These are phyloP conservation scores for Aspergillus funiculosus DNA, from an alignment of 495 filamentous ascomycete species.

Conservation along the genomic window DNA sequence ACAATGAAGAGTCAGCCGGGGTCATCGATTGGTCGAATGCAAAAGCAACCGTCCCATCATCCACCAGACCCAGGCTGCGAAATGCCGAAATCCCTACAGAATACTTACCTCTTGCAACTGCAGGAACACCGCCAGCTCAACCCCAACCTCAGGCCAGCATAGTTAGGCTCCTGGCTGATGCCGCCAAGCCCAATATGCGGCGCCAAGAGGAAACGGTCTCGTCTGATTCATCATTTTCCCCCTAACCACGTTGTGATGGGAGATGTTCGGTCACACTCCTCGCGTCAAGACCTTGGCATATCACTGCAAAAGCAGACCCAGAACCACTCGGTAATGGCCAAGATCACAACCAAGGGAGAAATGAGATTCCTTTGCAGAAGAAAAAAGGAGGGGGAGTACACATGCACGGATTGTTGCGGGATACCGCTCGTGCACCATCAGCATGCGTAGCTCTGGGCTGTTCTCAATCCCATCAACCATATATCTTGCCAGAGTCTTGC, in stretches of 20 bases:
- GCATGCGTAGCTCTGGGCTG: not conserved
- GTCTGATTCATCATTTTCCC: conserved; percentile 16
- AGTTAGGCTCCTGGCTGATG: conserved; percentile 11
- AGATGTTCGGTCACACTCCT: conserved; percentile 11
- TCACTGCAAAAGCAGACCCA: not conserved
- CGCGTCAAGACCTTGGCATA: conserved; percentile 10
- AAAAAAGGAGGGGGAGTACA: not conserved
- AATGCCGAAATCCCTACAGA: not conserved
- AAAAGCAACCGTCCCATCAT: conserved; percentile 6
- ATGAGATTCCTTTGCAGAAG: conserved; percentile 15
- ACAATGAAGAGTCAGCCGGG: no score
- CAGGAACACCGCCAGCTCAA: conserved; percentile 26
- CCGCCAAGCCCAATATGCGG: conserved; percentile 20
- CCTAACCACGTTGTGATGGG: conserved; percentile 25
- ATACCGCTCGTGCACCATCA: conserved; percentile 1
- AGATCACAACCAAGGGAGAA: not conserved
- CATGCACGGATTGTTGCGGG: conserved; percentile 3
- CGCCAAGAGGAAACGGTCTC: conserved; percentile 20
- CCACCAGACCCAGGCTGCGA: not conserved
- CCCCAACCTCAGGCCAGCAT: conserved; percentile 6
- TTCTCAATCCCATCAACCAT: not conserved
- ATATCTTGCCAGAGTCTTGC: conserved; percentile 5
- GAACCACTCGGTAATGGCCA: not conserved
- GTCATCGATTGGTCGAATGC: not conserved
- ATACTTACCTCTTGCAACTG: conserved; percentile 17